Percentiles rank a stretch among this genome's conserved stretches.
These are phyloP conservation scores for Naematelia aurantialba DNA, from an alignment of 768 basidiomycete genomes.

Conservation along the genomic window DNA sequence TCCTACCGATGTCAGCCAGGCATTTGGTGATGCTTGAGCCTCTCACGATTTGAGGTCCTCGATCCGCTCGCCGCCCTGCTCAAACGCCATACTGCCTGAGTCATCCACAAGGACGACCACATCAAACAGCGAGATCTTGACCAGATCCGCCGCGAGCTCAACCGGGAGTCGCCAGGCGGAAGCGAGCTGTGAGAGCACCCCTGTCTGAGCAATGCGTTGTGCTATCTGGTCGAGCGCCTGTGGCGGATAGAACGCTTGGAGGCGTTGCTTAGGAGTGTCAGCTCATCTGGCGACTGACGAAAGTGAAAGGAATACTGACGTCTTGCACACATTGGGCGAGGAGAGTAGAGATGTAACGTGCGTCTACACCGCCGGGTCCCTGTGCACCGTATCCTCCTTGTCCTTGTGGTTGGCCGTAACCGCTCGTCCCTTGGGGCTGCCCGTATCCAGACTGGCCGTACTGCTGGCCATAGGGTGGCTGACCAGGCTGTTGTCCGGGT, in stretches of 20 bases:
- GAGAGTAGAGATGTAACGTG: constrained; percentile 27
- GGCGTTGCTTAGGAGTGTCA: constrained; percentile 43
- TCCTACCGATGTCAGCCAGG: constrained; percentile 27
- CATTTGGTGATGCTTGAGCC: background rate
- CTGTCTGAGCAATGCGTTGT: constrained; percentile 44
- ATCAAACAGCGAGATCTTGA: constrained; percentile 50
- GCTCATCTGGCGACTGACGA: constrained; percentile 3
- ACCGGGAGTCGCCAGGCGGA: constrained; percentile 49
- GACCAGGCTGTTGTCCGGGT: constrained; percentile 3
- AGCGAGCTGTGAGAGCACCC: constrained; percentile 45
- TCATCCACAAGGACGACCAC: constrained; percentile 46
- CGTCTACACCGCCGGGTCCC: constrained; percentile 21
- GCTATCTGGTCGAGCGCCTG: constrained; percentile 49
- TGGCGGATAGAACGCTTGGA: constrained; percentile 51
- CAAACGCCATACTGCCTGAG: constrained; percentile 48
- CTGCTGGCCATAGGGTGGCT: constrained; percentile 11
- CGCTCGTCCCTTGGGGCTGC: constrained; percentile 9
- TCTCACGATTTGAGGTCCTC: constrained; percentile 51
- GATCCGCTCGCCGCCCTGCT: constrained; percentile 52
- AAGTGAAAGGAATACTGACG: constrained; percentile 19
- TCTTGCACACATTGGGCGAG: constrained; percentile 35
- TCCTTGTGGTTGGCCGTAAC: constrained; percentile 12
- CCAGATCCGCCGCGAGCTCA: constrained; percentile 51
- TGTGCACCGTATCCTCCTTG: constrained; percentile 5
- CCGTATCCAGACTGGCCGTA: constrained; percentile 11